These are phyloP conservation scores for Maudiozyma humilis DNA, from an alignment of 1,139 yeast genomes.

Conservation along the genomic window DNA sequence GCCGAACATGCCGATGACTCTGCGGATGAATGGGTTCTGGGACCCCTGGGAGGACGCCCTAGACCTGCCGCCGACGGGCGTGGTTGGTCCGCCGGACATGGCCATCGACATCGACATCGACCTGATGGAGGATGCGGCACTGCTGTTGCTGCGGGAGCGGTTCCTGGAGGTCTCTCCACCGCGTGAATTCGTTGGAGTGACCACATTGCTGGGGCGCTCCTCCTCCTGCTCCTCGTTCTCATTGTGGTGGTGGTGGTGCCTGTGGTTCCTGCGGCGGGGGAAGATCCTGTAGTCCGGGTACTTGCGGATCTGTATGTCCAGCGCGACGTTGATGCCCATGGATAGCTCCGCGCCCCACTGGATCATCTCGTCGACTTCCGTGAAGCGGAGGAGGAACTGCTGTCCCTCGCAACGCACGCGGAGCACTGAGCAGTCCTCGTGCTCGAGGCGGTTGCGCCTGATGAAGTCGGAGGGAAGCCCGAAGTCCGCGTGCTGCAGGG, in stretches of 20 bases:
- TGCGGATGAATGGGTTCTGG: neutral
- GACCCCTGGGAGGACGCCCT: neutral
- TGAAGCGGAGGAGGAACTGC: conserved; percentile 53
- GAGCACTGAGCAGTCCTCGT: conserved; percentile 20
- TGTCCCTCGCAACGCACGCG: conserved; percentile 59
- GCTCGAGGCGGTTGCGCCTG: conserved; percentile 33
- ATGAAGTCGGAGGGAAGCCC: conserved; percentile 63
- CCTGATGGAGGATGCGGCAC: neutral
- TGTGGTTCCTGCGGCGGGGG: conserved; percentile 47
- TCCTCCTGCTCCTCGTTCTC: conserved; percentile 1
- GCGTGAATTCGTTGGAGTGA: no score
- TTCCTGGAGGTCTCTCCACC: no score
- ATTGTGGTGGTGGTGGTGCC: conserved; percentile 8
- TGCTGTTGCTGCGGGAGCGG: neutral
- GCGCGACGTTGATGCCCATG: conserved; percentile 54
- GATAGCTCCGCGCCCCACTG: conserved; percentile 55
- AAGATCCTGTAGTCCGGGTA: conserved; percentile 64
- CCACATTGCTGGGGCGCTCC: no score
- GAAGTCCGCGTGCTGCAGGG: conserved; percentile 56
- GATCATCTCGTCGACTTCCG: conserved; percentile 47
- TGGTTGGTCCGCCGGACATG: neutral
- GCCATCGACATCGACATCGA: neutral
- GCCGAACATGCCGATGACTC: neutral
- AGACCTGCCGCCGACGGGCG: neutral
- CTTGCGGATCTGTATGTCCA: conserved; percentile 52